These are phyloP conservation scores for Trichoderma atroviride DNA, from an alignment of 2,329 filamentous ascomycete genomes.

Conservation along the genomic window DNA sequence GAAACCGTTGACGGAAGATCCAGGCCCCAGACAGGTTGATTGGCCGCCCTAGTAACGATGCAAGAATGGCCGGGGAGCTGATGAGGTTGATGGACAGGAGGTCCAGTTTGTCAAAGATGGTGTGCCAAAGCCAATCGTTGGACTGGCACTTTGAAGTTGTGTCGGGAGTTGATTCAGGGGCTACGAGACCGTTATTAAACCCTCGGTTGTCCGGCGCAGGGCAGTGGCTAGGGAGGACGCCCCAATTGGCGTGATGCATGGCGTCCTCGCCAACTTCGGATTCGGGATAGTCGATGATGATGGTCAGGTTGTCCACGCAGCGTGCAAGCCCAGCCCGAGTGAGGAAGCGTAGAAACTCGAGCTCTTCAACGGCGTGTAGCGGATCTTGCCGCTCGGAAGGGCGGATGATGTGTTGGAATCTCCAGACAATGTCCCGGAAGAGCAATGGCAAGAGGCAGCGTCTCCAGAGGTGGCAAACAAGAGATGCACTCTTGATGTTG, in stretches of 20 bases:
- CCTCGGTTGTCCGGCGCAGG: conserved; percentile 33
- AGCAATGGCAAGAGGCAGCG: conserved; percentile 55
- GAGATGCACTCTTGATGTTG: conserved; percentile 59
- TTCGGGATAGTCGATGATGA: conserved; percentile 42
- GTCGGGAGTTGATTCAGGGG: neutral
- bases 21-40: conserved; percentile 62
- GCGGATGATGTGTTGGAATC: conserved; percentile 39
- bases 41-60: conserved; percentile 59
- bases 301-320: conserved; percentile 47
- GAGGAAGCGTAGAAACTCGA: conserved; percentile 47
- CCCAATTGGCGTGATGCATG: conserved; percentile 34
- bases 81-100: conserved; percentile 58
- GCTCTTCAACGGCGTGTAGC: conserved; percentile 32
- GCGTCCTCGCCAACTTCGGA: conserved; percentile 35
- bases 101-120: conserved; percentile 56
- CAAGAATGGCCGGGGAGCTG: conserved; percentile 64
- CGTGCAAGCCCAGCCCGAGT: conserved; percentile 41
- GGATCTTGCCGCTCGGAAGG: conserved; percentile 31
- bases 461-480: conserved; percentile 58
- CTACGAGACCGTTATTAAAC: neutral
- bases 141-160: conserved; percentile 24
- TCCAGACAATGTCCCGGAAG: conserved; percentile 58
- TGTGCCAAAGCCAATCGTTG: conserved; percentile 57
- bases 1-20: conserved; percentile 65
- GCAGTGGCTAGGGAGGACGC: conserved; percentile 38